phyloP scores from a whole-genome alignment of 2,329 filamentous ascomycete species.

The Parastagonospora avenae region DNA sequence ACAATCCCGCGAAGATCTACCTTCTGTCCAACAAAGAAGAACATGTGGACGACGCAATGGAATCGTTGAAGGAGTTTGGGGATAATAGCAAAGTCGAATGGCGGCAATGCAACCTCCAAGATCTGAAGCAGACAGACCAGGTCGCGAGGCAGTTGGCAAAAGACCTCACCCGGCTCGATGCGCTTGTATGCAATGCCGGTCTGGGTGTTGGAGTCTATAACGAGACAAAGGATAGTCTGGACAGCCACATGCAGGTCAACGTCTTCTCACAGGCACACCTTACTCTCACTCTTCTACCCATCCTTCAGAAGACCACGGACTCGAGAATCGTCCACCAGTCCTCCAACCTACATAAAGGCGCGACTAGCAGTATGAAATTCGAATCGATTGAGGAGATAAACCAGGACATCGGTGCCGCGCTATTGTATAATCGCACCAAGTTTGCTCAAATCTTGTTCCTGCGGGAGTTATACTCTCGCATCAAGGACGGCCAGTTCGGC shows the following conservation, averaged over 20 bases:
- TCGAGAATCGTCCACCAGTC: slow-evolving; percentile 57
- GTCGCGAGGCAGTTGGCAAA: slow-evolving; percentile 52
- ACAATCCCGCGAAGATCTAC: slow-evolving; percentile 54
- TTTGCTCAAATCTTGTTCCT: slow-evolving; percentile 56
- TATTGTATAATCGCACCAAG: slow-evolving; percentile 58
- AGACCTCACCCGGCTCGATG: slow-evolving; percentile 53
- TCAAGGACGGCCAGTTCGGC: slow-evolving; percentile 37
- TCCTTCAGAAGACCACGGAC: slow-evolving; percentile 51
- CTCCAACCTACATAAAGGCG: slow-evolving; percentile 55
- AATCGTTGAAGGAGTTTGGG: slow-evolving; percentile 51
- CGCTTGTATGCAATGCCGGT: slow-evolving; percentile 56
- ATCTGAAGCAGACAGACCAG: slow-evolving; percentile 52
- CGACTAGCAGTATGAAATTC: slow-evolving; percentile 49
- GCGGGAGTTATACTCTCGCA: slow-evolving; percentile 48
- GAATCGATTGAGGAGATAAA: slow-evolving; percentile 55
- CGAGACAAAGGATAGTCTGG: slow-evolving; percentile 57
- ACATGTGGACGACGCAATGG: slow-evolving; percentile 53
- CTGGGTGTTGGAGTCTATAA: slow-evolving; percentile 57
- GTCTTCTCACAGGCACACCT: slow-evolving; percentile 58
- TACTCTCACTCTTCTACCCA: slow-evolving; percentile 52
- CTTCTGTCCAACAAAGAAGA: slow-evolving; percentile 57
- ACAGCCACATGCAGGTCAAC: slow-evolving; percentile 59
- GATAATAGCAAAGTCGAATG: slow-evolving; percentile 53
- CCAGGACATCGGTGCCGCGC: slow-evolving; percentile 54
- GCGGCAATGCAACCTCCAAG: slow-evolving; percentile 54